Evolutionary conservation across 345 rosid species (phyloP).

Genomic region (Eucalyptus marginata): DNA sequence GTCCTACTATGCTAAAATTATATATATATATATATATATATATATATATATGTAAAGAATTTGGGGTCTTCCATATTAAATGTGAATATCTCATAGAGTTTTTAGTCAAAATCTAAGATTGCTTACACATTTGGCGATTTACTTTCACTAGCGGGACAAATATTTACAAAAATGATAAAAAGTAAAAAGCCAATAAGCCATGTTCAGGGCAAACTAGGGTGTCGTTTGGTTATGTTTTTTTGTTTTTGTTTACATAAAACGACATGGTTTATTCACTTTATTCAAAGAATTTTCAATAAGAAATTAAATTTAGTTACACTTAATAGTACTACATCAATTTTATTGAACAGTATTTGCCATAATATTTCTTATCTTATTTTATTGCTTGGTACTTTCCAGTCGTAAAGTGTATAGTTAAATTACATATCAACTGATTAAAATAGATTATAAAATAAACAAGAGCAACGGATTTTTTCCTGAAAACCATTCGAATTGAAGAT

Average conservation of each 20-base stretch:
- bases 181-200: neutral
- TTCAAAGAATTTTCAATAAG: neutral
- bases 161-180: neutral
- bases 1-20: neutral
- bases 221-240: neutral
- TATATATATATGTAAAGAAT: accelerated
- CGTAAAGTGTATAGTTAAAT: neutral
- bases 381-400: neutral
- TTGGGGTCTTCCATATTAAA: neutral
- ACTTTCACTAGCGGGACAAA: neutral
- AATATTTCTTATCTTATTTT: neutral
- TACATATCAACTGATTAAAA: neutral
- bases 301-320: no score
- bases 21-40: neutral
- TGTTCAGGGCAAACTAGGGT: neutral
- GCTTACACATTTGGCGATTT: neutral
- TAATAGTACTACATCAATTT: neutral
- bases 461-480: no score
- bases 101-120: neutral
- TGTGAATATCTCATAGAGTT: neutral
- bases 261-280: no score
- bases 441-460: neutral
- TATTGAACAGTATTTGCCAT: neutral
- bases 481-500: neutral
- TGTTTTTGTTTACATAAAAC: no score